Evolutionary conservation across 2,329 filamentous ascomycete species (phyloP).

Genomic region (Hymenoscyphus repandus): DNA sequence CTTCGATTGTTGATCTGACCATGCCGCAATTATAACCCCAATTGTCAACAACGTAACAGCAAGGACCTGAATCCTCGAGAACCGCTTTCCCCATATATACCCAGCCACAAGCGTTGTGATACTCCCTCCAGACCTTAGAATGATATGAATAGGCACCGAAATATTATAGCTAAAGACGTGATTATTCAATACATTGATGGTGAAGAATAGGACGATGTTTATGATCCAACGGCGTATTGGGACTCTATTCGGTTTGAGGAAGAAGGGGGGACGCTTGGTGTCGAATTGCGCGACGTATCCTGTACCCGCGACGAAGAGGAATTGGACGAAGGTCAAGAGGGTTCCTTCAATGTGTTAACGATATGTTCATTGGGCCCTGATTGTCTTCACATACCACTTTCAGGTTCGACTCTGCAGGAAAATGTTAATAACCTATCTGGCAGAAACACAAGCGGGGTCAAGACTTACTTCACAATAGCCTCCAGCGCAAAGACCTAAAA

Average conservation of each 20-base stretch:
- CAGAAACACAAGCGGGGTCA: background rate
- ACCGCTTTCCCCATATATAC: constrained; percentile 77
- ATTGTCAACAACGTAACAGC: constrained; percentile 79
- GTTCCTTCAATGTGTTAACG: constrained; percentile 51
- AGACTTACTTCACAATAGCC: constrained; percentile 81
- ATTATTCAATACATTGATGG: constrained; percentile 94
- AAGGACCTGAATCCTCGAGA: constrained; percentile 72
- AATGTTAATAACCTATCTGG: constrained; percentile 14
- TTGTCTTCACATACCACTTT: constrained; percentile 57
- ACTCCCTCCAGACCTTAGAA: constrained; percentile 88
- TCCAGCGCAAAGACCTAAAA: constrained; percentile 88
- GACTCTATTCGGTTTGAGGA: constrained; percentile 71
- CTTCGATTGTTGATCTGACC: constrained; percentile 84
- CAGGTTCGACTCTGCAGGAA: constrained; percentile 65
- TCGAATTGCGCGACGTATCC: constrained; percentile 75
- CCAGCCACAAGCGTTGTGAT: constrained; percentile 95
- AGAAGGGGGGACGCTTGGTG: constrained; percentile 59
- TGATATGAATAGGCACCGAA: constrained; percentile 94
- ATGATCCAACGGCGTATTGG: constrained; percentile 80
- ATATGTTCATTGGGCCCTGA: background rate
- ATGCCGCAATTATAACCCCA: constrained; percentile 82
- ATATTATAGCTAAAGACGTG: constrained; percentile 97
- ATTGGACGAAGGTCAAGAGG: constrained; percentile 84
- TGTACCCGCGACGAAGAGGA: constrained; percentile 73
- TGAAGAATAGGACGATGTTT: constrained; percentile 87